Percentiles rank a stretch among this genome's conserved stretches.
Evolutionary conservation across 176 grass and related monocot genomes (phyloP).

Genomic region (Raddia distichophylla): DNA sequence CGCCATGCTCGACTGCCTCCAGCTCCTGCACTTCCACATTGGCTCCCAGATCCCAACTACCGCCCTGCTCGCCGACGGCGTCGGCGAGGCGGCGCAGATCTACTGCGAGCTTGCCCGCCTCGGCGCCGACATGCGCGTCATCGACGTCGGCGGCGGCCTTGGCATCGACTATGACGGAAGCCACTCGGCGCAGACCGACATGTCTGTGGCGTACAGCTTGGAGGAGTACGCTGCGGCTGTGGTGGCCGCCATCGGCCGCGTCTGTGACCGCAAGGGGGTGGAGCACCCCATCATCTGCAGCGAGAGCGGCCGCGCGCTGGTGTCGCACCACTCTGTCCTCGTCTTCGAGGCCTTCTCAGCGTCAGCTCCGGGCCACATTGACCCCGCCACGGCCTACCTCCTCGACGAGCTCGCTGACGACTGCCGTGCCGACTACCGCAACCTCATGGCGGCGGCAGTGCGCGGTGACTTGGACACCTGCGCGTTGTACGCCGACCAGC

Average conservation of each 20-base stretch:
- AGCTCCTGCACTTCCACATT: slow-evolving; percentile 96
- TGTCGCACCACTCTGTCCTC: slow-evolving; percentile 93
- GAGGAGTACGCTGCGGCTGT: slow-evolving; percentile 88
- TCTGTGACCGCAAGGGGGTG: slow-evolving; percentile 76
- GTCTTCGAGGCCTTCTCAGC: slow-evolving; percentile 89
- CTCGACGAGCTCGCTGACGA: slow-evolving; percentile 84
- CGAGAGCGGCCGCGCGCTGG: slow-evolving; percentile 89
- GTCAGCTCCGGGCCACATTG: slow-evolving; percentile 33
- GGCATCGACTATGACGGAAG: slow-evolving; percentile 89
- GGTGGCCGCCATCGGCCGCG: slow-evolving; percentile 62
- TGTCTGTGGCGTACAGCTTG: slow-evolving; percentile 83
- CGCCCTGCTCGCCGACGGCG: slow-evolving; percentile 71
- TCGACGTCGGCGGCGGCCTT: slow-evolving; percentile 85
- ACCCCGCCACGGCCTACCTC: slow-evolving; percentile 45
- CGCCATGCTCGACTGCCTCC: slow-evolving; percentile 90
- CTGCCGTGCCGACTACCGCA: slow-evolving; percentile 72
- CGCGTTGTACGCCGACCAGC: slow-evolving; percentile 74
- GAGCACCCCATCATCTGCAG: slow-evolving; percentile 88
- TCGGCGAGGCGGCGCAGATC: slow-evolving; percentile 87
- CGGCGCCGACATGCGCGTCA: slow-evolving; percentile 75
- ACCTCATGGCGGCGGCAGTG: slow-evolving; percentile 73
- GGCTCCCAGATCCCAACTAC: slow-evolving; percentile 96
- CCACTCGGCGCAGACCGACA: slow-evolving; percentile 76
- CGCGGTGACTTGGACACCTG: slow-evolving; percentile 71
- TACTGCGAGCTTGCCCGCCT: slow-evolving; percentile 93